Percentiles rank a stretch among this genome's conserved stretches.
Evolutionary conservation across 345 rosid species (phyloP).

Genomic region (Brassica juncea): DNA sequence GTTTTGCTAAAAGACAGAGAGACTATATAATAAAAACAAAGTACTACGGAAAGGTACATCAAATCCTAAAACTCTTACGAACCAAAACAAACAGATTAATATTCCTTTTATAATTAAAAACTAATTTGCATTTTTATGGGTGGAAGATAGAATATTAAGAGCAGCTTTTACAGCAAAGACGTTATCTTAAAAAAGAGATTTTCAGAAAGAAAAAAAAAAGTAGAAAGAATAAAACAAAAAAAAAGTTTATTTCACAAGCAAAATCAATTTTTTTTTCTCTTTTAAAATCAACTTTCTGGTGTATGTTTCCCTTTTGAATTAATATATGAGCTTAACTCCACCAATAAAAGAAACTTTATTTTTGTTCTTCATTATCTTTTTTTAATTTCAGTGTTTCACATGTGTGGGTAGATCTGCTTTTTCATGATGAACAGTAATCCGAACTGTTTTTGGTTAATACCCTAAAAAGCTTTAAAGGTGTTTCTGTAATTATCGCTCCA

Average conservation of each 20-base stretch:
- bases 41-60: conserved; percentile 48
- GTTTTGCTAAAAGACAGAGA: conserved; percentile 35
- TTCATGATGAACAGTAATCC: conserved; percentile 20
- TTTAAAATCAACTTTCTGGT: not conserved
- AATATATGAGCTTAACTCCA: conserved; percentile 33
- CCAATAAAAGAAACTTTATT: conserved; percentile 24
- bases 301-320: not conserved
- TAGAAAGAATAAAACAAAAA: not conserved
- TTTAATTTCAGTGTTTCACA: conserved; percentile 17
- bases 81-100: not conserved
- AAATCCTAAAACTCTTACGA: conserved; percentile 2
- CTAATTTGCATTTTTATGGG: conserved; percentile 6
- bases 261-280: not conserved
- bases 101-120: conserved; percentile 7
- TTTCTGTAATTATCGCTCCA: not conserved
- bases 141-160: conserved; percentile 19
- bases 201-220: not conserved
- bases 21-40: not conserved
- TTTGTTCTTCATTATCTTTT: conserved; percentile 6
- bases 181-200: conserved; percentile 9
- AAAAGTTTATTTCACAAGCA: conserved; percentile 20
- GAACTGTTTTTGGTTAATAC: not conserved
- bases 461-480: conserved; percentile 11
- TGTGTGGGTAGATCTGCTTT: conserved; percentile 37
- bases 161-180: conserved; percentile 21